Conservation (phyloP, 305 asterid genomes). For the Galium porrigens region DNA sequence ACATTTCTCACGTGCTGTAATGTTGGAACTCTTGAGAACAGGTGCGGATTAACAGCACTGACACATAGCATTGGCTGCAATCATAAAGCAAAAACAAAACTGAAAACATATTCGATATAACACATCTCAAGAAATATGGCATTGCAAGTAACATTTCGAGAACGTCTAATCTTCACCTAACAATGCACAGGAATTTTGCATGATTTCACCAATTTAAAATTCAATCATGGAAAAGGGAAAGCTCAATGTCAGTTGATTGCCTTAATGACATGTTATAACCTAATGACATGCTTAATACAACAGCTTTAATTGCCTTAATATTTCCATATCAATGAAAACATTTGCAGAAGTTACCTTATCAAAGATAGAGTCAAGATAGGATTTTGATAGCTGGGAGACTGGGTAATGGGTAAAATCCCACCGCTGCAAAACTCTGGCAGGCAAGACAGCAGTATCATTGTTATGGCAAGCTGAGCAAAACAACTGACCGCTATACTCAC, state of each 20-base stretch:
- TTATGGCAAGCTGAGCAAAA: conserved; percentile 77
- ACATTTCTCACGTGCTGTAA: conserved; percentile 76
- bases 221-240: neutral
- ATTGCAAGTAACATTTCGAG: neutral
- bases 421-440: conserved; percentile 69
- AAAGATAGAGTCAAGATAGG: conserved; percentile 69
- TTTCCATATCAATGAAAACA: neutral
- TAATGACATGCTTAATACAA: neutral
- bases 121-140: neutral
- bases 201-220: neutral
- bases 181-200: neutral
- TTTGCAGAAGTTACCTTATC: conserved; percentile 44
- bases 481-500: conserved; percentile 80
- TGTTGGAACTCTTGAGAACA: conserved; percentile 71
- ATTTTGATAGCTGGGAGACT: conserved; percentile 77
- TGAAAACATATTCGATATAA: neutral
- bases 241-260: neutral
- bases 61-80: conserved; percentile 99
- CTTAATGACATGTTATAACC: neutral
- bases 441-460: conserved; percentile 75
- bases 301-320: neutral
- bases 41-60: conserved; percentile 80
- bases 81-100: conserved; percentile 2
- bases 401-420: conserved; percentile 86
- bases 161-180: neutral